Evolutionary conservation across 2,329 filamentous ascomycete species (phyloP), one percentile per base, ranked within the genome.

Genomic region (Balansia obtecta): DNA sequence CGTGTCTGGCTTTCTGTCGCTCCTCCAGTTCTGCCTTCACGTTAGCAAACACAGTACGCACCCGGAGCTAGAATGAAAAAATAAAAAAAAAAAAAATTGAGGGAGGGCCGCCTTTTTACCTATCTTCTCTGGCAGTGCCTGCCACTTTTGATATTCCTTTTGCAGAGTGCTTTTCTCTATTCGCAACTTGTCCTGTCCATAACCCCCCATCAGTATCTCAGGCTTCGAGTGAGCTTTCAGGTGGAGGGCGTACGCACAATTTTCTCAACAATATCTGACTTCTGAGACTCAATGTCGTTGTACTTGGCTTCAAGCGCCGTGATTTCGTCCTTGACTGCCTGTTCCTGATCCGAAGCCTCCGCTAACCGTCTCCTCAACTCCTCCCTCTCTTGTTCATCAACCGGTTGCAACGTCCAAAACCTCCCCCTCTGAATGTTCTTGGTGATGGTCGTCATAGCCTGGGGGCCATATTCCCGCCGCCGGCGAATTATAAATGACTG

Each of bases 381-480:
- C 13, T 69, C 65, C 62, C 85, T 88, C 52, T 77, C 82, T 20
- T 77, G 70, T 4, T 69, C 68, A 61, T 95, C 87, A 7, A 89
- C 76, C 3, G 86, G 83, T 54, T 87, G 82, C 44, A 88, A 81
- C 0, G 83, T 89, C 82, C 93, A 96, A 60, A 77, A 79, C 37
- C 63, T 70, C 4, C 88, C 88, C 2, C 66, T 67, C 15, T 65
- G 71, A 13, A 96, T 69, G 49, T 71, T 71, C 37, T 73, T 77
- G 13, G 85, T 82, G 20, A 75, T 72, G 1, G 86, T 89, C 1
- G 87, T 88, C 45, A 79, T 79, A 13, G 85, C 88, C 45, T 75
- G 71, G 1, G 81, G 77, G 2, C 88, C 88, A 65, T 96, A 96
- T 63, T 97, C 91, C 55, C 73, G 76, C 45, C 91, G 82, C 15